phyloP scores from a whole-genome alignment of 192 early-diverging fungal genomes.

The Coemansia sp. region DNA sequence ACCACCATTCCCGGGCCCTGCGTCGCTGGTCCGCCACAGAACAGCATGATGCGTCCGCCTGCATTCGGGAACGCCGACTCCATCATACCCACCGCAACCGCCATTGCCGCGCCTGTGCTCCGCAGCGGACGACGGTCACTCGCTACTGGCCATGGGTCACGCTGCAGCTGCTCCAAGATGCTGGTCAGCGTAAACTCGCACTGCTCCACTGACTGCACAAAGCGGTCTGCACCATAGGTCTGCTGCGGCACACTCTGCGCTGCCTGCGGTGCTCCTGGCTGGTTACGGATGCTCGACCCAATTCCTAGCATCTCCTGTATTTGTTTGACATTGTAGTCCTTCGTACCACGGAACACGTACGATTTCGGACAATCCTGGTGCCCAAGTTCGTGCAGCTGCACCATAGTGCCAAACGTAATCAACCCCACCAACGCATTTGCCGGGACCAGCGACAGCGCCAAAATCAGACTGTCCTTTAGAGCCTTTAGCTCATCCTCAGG shows the following conservation, averaged over 20 bases:
- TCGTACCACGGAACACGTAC: slow-evolving; percentile 95
- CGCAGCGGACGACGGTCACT: slow-evolving; percentile 86
- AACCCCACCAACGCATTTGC: slow-evolving; percentile 89
- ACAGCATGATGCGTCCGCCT: slow-evolving; percentile 90
- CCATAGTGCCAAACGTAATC: slow-evolving; percentile 98
- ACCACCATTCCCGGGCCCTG: slow-evolving; percentile 97
- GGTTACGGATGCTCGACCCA: slow-evolving; percentile 46
- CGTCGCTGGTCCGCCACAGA: slow-evolving; percentile 88
- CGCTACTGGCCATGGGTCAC: slow-evolving; percentile 95
- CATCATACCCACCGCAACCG: slow-evolving; percentile 87
- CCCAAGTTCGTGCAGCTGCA: slow-evolving; percentile 96
- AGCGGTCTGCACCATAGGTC: slow-evolving; percentile 61
- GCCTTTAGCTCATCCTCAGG: slow-evolving; percentile 95
- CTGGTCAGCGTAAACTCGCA: slow-evolving; percentile 96
- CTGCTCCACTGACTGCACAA: slow-evolving; percentile 88
- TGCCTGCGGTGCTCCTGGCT: slow-evolving; percentile 28
- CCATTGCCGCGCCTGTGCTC: slow-evolving; percentile 93
- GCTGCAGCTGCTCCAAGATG: slow-evolving; percentile 94
- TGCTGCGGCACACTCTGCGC: slow-evolving; percentile 38
- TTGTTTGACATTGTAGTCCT: slow-evolving; percentile 93
- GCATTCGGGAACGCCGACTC: slow-evolving; percentile 92
- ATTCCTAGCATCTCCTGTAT: slow-evolving; percentile 98
- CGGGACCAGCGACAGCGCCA: slow-evolving; percentile 89
- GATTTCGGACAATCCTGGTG: slow-evolving; percentile 96
- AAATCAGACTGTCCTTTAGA: slow-evolving; percentile 89